Percentiles rank a stretch among this genome's conserved stretches.
phyloP scores from a whole-genome alignment of 257 asterid genomes.

The Coffea canephora region DNA sequence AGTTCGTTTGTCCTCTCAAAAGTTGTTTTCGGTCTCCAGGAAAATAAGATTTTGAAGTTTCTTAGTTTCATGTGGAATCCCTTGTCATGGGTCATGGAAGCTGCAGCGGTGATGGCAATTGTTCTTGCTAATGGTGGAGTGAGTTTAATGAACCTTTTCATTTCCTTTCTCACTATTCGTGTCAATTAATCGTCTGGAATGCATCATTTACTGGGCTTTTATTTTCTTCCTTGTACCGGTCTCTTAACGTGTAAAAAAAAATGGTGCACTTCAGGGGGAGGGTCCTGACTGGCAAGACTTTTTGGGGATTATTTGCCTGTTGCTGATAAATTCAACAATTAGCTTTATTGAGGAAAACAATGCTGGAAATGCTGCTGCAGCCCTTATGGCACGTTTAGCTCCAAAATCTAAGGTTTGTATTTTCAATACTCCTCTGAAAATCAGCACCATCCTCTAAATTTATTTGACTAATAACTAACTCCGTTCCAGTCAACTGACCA shows the following conservation, averaged over 20 bases:
- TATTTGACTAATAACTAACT: not conserved
- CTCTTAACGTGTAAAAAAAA: no score
- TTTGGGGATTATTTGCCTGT: slow-evolving; percentile 24
- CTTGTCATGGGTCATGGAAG: slow-evolving; percentile 34
- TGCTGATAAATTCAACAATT: slow-evolving; percentile 26
- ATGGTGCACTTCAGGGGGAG: slow-evolving; percentile 18
- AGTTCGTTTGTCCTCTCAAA: not conserved
- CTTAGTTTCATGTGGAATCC: slow-evolving; percentile 38
- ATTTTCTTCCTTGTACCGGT: not conserved
- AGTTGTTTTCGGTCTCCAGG: slow-evolving; percentile 8
- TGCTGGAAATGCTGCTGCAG: slow-evolving; percentile 36
- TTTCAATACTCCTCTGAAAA: not conserved
- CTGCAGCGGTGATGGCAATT: slow-evolving; percentile 27
- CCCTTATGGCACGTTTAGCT: slow-evolving; percentile 34
- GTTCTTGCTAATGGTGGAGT: slow-evolving; percentile 30
- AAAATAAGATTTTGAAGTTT: slow-evolving; percentile 28
- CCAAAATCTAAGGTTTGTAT: slow-evolving; percentile 27
- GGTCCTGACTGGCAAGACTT: slow-evolving; percentile 35
- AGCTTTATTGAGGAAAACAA: slow-evolving; percentile 32
- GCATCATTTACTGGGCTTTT: not conserved
- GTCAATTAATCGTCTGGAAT: not conserved
- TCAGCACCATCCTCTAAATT: not conserved
- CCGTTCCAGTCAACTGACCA: not conserved
- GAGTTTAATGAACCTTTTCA: slow-evolving; percentile 16
- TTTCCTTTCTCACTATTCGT: not conserved